Evolutionary conservation across 768 basidiomycete species (phyloP).

Genomic region (Leccinum rimulosum): DNA sequence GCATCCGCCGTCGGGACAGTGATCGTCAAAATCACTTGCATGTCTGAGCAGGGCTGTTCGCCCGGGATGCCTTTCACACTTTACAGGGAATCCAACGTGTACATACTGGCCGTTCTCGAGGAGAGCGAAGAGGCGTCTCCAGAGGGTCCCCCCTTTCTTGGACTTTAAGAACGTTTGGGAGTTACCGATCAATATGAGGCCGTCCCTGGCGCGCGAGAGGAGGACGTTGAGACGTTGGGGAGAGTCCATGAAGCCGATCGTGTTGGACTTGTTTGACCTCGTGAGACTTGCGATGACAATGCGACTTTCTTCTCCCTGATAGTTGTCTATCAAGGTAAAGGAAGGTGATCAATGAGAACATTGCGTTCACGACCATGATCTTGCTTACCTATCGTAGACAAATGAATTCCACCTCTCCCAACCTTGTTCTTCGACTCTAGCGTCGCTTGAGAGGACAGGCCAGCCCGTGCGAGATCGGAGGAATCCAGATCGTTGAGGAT

Average conservation of each 20-base stretch:
- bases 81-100: slow-evolving; percentile 45
- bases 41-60: slow-evolving; percentile 36
- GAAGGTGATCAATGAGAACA: not conserved
- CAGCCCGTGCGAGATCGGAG: slow-evolving; percentile 53
- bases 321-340: slow-evolving; percentile 49
- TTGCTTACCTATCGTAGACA: slow-evolving; percentile 60
- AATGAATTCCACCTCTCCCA: slow-evolving; percentile 34
- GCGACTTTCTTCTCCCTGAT: slow-evolving; percentile 70
- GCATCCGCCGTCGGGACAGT: slow-evolving; percentile 65
- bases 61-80: slow-evolving; percentile 53
- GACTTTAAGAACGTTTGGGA: slow-evolving; percentile 48
- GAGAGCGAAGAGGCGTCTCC: slow-evolving; percentile 12
- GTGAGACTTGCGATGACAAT: slow-evolving; percentile 61
- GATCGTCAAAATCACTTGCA: slow-evolving; percentile 48
- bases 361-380: not conserved
- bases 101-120: slow-evolving; percentile 9
- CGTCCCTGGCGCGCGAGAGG: slow-evolving; percentile 64
- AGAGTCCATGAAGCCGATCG: slow-evolving; percentile 69
- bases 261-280: slow-evolving; percentile 49
- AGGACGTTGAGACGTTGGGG: slow-evolving; percentile 68
- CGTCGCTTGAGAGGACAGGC: slow-evolving; percentile 38
- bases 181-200: slow-evolving; percentile 64
- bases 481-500: slow-evolving; percentile 63
- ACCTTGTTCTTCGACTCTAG: slow-evolving; percentile 25
- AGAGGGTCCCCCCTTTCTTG: slow-evolving; percentile 15